phyloP scores from a whole-genome alignment of 108 stramenopile species.

The Cylindrotheca closterium region DNA sequence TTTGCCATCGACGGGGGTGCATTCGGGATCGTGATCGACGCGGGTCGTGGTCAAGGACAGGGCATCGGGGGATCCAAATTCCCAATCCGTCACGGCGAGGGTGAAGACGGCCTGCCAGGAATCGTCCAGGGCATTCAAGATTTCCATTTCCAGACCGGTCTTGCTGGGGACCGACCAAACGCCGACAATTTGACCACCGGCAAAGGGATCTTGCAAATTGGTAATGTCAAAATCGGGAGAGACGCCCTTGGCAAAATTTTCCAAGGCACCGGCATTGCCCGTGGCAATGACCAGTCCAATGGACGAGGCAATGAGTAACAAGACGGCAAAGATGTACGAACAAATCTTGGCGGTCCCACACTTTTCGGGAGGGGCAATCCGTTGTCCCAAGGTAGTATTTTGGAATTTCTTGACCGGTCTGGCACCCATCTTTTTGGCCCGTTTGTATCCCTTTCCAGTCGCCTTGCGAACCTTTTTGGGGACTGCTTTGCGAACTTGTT shows the following conservation, averaged over 20 bases:
- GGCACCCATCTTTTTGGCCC: neutral
- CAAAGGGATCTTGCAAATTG: slow-evolving; percentile 40
- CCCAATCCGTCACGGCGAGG: slow-evolving; percentile 61
- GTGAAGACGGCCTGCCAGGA: slow-evolving; percentile 58
- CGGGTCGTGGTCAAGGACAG: slow-evolving; percentile 34
- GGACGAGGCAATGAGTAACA: slow-evolving; percentile 17
- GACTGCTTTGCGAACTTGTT: neutral
- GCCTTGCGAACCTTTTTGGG: neutral
- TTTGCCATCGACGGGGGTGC: slow-evolving; percentile 26
- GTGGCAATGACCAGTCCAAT: slow-evolving; percentile 27
- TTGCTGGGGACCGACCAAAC: slow-evolving; percentile 36
- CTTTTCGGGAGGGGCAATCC: slow-evolving; percentile 4
- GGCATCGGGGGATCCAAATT: slow-evolving; percentile 68
- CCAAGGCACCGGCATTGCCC: slow-evolving; percentile 35
- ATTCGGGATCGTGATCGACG: slow-evolving; percentile 39
- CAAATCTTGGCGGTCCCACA: slow-evolving; percentile 12
- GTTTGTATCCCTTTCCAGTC: neutral
- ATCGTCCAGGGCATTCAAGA: slow-evolving; percentile 61
- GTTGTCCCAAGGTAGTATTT: neutral
- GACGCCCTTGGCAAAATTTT: slow-evolving; percentile 6
- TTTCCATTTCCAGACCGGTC: slow-evolving; percentile 49
- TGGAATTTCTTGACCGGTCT: slow-evolving; percentile 6
- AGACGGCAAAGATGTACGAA: slow-evolving; percentile 25
- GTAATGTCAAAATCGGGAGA: slow-evolving; percentile 43
- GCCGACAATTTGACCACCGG: slow-evolving; percentile 2